Evolutionary conservation across 805 yeast species (phyloP), one percentile per base, ranked within the genome.

Genomic region (Groenewaldozyma salmanticensis): DNA sequence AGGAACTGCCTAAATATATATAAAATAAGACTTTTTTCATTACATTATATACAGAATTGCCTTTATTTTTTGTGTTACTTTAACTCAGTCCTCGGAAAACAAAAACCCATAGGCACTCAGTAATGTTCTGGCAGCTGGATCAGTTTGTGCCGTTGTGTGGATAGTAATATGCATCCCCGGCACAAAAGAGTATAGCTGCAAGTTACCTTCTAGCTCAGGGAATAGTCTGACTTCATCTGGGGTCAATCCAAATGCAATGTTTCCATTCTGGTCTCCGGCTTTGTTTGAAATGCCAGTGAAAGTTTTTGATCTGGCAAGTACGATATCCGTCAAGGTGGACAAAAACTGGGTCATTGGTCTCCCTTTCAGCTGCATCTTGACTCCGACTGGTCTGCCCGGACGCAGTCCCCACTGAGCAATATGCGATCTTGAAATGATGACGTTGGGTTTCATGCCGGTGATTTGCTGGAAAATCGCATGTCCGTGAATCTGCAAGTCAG

Each of bases 121-220:
- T 52, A 90, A 67, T 16, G 83, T 77, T 61, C 94, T 78, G 6
- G 97, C 96, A 55, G 85, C 92, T 24, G 78, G 75, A 58, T 88
- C 96, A 17, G 86, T 78, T 64, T 87, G 86, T 5, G 97, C 95
- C 27, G 84, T 67, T 17, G 97, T 90, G 58, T 83, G 83, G 51
- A 92, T 65, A 31, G 85, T 82, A 42, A 92, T 70, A 58, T 86
- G 82, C 70, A 90, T 72, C 44, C 96, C 96, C 58, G 79, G 85
- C 22, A 87, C 76, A 49, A 70, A 75, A 31, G 95, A 88, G 84
- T 90, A 92, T 49, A 82, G 67, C 60, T 90, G 97, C 59, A 80
- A 86, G 62, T 82, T 86, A 43, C 79, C 75, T 58, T 88, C 95
- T 47, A 92, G 77, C 64, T 92, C 98, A 2, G 99, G 99, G 73